Conservation (phyloP, 148 eudicot species). For the Fagopyrum esculentum region DNA sequence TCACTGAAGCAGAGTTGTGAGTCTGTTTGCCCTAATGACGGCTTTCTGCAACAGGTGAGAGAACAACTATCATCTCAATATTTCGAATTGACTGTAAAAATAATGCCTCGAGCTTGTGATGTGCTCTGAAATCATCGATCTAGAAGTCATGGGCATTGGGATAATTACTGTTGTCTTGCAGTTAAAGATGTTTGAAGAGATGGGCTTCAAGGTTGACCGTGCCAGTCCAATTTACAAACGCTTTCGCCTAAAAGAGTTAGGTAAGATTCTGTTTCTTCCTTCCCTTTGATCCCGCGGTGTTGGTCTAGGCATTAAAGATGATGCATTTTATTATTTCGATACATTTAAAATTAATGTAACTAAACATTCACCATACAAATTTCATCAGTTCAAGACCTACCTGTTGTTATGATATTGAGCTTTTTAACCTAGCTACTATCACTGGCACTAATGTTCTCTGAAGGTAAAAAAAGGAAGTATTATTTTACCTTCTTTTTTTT, state of each 20-base stretch:
- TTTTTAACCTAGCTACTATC: not conserved
- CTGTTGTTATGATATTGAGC: not conserved
- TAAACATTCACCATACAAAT: not conserved
- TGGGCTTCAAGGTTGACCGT: slow-evolving; percentile 83
- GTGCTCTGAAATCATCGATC: not conserved
- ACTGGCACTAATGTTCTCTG: not conserved
- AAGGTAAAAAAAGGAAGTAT: not conserved
- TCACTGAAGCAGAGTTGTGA: slow-evolving; percentile 67
- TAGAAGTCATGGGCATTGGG: not conserved
- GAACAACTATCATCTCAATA: not conserved
- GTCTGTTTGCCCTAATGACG: slow-evolving; percentile 83
- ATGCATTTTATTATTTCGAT: not conserved
- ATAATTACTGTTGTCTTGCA: slow-evolving; percentile 22
- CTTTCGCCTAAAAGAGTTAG: slow-evolving; percentile 65
- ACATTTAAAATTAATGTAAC: not conserved
- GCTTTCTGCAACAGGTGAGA: slow-evolving; percentile 75
- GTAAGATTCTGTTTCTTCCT: slow-evolving; percentile 25
- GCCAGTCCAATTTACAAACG: slow-evolving; percentile 69
- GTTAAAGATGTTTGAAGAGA: slow-evolving; percentile 78
- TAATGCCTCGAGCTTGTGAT: not conserved
- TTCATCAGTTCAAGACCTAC: not conserved
- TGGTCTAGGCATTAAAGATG: not conserved
- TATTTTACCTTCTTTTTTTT: not conserved
- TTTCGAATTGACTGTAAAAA: not conserved
- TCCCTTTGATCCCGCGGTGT: not conserved